Base-by-base conservation (phyloP, 495 filamentous ascomycete species). In the Hypoxylon crocopeplum region DNA sequence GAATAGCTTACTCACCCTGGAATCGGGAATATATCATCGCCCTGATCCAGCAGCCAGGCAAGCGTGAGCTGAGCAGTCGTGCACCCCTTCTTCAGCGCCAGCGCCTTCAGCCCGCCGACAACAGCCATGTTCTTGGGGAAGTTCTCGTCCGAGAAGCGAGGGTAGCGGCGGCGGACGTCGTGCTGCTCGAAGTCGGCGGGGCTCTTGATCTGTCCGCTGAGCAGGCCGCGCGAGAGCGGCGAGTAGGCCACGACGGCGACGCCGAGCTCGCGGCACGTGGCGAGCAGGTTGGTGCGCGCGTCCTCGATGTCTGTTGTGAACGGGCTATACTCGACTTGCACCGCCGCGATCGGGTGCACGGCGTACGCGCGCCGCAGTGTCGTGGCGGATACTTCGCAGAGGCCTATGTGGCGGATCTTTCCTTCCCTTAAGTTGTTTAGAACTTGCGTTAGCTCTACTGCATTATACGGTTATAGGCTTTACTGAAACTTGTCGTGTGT, bases 251-350 rank as follows among this genome's bases (percentile, higher is more conserved):
- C 77, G 10, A 85, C 70, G 0, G 84, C 72, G 11, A 87, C 70
- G 13, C 84, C 86, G 5, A 91, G 77, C 56, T 88, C 84, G 3
- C 84, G 78, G 53, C 76, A 80, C 0, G 85, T 83, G n/a, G 75
- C 62, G 5, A 88, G 55, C 7, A 88, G 60, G 3, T 68, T 67
- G 5, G 75, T 74, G 6, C 74, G 55, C 0, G 71, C 50, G 13
- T 53, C 60, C 67, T 88, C 84, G 41, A 88, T 84, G 4, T 87
- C 83, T 3, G 82, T 71, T 2, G 78, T 67, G 55, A 87, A 89
- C 0, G 83, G 80, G 2, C 72, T 80, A 62, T 86, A 88, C 72
- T 90, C 88, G 17, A 89, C 68, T 67, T 90, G 82, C 7, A 85
- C 76, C 0, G 84, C 85, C 10, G 75, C 56, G 42, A 90, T 83